phyloP scores from a whole-genome alignment of 441 rosid genomes.

The Populus hybrid region DNA sequence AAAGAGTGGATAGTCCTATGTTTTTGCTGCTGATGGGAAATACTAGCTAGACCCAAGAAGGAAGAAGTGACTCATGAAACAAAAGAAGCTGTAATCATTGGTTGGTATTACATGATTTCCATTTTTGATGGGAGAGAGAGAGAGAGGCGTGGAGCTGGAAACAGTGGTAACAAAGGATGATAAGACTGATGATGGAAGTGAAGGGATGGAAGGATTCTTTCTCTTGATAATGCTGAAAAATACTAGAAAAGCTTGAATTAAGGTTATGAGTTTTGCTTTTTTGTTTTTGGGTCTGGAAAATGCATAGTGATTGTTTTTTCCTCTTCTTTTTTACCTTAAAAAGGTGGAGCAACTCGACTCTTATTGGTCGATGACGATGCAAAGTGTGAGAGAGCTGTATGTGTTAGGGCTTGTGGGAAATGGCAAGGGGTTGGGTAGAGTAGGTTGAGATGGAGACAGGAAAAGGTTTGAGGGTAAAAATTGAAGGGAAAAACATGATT shows the following conservation, averaged over 20 bases:
- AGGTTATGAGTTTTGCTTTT: background rate
- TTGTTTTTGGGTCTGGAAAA: conserved; percentile 11
- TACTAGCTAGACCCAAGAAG: background rate
- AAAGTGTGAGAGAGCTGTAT: background rate
- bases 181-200: conserved; percentile 23
- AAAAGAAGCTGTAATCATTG: background rate
- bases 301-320: background rate
- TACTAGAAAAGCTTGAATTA: conserved; percentile 6
- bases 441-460: conserved; percentile 27
- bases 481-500: conserved; percentile 21
- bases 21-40: background rate
- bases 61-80: background rate
- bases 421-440: conserved; percentile 8
- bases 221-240: conserved; percentile 1
- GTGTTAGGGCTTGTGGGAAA: conserved; percentile 12
- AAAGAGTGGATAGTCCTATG: background rate
- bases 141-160: conserved; percentile 1
- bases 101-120: conserved; percentile 27
- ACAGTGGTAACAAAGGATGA: conserved; percentile 18
- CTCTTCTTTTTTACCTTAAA: conserved; percentile 9
- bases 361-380: background rate
- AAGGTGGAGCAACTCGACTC: conserved; percentile 13
- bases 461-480: conserved; percentile 11
- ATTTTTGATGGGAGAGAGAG: conserved; percentile 12
- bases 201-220: conserved; percentile 9